Conservation (phyloP, 2,329 filamentous ascomycete genomes). For the Pseudogymnoascus sp. region DNA sequence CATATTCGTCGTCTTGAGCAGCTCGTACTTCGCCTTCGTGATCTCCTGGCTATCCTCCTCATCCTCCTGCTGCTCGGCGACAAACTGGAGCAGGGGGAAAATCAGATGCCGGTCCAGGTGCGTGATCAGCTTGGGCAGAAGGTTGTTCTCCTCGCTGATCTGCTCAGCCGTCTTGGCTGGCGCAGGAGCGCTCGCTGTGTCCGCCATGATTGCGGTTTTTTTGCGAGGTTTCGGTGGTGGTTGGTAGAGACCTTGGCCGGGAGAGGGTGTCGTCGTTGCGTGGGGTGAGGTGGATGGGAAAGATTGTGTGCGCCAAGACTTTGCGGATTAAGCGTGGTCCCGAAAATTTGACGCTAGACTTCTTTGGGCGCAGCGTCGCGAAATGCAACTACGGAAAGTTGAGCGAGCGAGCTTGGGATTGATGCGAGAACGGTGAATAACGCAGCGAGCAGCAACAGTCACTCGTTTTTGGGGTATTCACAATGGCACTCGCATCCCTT, state of each 20-base stretch:
- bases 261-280: slow-evolving; percentile 8
- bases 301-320: slow-evolving; percentile 12
- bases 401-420: background rate
- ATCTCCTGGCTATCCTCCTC: slow-evolving; percentile 68
- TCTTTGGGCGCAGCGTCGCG: background rate
- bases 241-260: background rate
- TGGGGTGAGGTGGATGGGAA: slow-evolving; percentile 14
- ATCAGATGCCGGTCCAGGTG: slow-evolving; percentile 94
- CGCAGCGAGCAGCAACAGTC: too few species aligned
- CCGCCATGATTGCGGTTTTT: slow-evolving; percentile 40
- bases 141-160: slow-evolving; percentile 38
- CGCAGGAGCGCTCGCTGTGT: slow-evolving; percentile 25
- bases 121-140: slow-evolving; percentile 81
- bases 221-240: too few species aligned
- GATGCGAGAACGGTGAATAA: too few species aligned
- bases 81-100: slow-evolving; percentile 92
- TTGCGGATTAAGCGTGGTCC: slow-evolving; percentile 1
- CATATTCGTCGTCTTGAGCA: slow-evolving; percentile 98
- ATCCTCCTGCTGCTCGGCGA: slow-evolving; percentile 58
- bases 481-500: background rate
- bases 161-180: slow-evolving; percentile 39
- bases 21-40: slow-evolving; percentile 79
- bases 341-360: background rate
- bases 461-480: background rate
- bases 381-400: background rate